Evolutionary conservation across 306 rosid genomes (phyloP).

Genomic region (Argentina anserina): DNA sequence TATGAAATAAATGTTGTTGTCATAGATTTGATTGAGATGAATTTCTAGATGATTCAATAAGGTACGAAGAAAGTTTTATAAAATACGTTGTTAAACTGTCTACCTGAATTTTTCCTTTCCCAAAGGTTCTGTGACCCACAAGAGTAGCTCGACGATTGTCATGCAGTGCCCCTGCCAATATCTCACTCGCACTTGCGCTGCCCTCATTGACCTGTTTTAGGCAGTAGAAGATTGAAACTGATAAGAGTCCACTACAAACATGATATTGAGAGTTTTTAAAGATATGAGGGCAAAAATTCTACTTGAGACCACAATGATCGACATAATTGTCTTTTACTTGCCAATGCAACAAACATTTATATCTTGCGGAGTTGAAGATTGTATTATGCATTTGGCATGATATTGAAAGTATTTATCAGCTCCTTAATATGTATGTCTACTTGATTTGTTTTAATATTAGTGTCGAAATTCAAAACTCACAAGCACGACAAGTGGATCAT

Average conservation of each 20-base stretch:
- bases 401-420: not conserved
- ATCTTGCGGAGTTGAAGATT: not conserved
- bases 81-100: no score
- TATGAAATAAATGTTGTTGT: not conserved
- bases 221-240: not conserved
- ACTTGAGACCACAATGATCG: not conserved
- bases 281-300: not conserved
- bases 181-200: slow-evolving; percentile 98
- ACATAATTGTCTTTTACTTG: not conserved
- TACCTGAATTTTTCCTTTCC: slow-evolving; percentile 99
- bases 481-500: slow-evolving; percentile 89
- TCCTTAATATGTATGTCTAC: no score
- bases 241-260: not conserved
- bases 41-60: not conserved
- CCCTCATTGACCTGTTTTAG: slow-evolving; percentile 86
- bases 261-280: not conserved
- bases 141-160: slow-evolving; percentile 90
- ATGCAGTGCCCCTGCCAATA: slow-evolving; percentile 92
- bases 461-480: slow-evolving; percentile 48
- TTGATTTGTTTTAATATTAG: no score
- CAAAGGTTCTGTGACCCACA: slow-evolving; percentile 88
- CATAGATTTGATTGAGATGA: not conserved
- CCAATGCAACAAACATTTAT: not conserved
- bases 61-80: not conserved
- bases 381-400: not conserved